Conservation (phyloP, 345 rosid species). For the Raphanus sativus region DNA sequence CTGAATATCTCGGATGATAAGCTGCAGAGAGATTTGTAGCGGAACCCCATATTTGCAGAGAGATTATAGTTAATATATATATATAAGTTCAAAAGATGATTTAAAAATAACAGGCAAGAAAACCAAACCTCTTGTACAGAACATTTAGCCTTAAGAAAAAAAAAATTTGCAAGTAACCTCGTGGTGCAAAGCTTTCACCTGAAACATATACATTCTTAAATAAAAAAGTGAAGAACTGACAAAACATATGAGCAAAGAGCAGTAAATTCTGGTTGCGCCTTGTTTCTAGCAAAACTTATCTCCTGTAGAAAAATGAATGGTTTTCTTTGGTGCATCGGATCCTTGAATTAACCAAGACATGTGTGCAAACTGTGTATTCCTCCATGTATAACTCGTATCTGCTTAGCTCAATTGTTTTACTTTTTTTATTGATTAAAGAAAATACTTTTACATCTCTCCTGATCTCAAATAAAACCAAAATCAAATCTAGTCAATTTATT, state of each 20-base stretch:
- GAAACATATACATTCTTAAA: conserved; percentile 5
- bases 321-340: neutral
- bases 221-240: neutral
- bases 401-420: conserved; percentile 17
- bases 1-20: too few species aligned
- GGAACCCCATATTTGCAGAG: too few species aligned
- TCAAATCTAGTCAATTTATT: neutral
- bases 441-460: conserved; percentile 50
- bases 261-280: conserved; percentile 10
- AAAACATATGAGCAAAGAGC: neutral
- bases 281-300: conserved; percentile 20
- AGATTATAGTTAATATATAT: neutral
- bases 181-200: conserved; percentile 31
- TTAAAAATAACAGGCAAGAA: neutral
- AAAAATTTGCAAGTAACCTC: conserved; percentile 29
- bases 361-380: conserved; percentile 17
- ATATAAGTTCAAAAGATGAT: neutral
- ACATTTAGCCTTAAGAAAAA: conserved; percentile 21
- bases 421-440: conserved; percentile 2
- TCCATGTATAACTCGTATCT: conserved; percentile 16
- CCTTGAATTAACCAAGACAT: neutral
- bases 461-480: conserved; percentile 21
- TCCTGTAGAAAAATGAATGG: neutral
- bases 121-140: conserved; percentile 20
- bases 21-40: too few species aligned